These are phyloP conservation scores for Penicillium decumbens DNA, from an alignment of 2,329 filamentous ascomycete species.

Conservation along the genomic window DNA sequence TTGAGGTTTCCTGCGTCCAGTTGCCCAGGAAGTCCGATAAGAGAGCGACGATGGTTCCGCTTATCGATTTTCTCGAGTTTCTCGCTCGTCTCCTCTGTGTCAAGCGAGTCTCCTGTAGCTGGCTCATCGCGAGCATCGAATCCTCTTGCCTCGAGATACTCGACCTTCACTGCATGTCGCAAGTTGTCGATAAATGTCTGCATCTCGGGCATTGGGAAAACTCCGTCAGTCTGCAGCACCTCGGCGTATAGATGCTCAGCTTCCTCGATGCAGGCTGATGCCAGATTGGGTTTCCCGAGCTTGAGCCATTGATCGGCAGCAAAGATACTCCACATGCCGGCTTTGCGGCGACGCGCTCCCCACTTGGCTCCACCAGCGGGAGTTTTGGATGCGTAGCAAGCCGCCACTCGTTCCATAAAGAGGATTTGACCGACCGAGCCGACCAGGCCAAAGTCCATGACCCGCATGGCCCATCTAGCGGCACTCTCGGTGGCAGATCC, in stretches of 20 bases:
- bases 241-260: conserved; percentile 54
- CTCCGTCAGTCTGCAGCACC: conserved; percentile 36
- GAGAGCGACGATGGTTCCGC: conserved; percentile 53
- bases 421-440: conserved; percentile 74
- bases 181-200: conserved; percentile 45
- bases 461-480: conserved; percentile 73
- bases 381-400: conserved; percentile 72
- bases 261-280: conserved; percentile 70
- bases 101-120: conserved; percentile 27
- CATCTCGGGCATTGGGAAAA: conserved; percentile 51
- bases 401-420: conserved; percentile 77
- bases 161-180: conserved; percentile 41
- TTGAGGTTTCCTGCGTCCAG: conserved; percentile 53
- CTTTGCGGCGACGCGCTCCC: conserved; percentile 74
- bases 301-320: conserved; percentile 79
- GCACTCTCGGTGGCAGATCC: conserved; percentile 79
- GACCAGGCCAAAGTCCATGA: conserved; percentile 72
- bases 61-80: conserved; percentile 54
- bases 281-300: conserved; percentile 70
- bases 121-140: conserved; percentile 31
- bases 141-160: conserved; percentile 42
- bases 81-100: conserved; percentile 48
- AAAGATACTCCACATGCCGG: conserved; percentile 81
- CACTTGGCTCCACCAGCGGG: conserved; percentile 62
- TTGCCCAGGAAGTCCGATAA: conserved; percentile 46